Conservation (phyloP, 2,329 filamentous ascomycete genomes). For the Fonsecaea erecta region DNA sequence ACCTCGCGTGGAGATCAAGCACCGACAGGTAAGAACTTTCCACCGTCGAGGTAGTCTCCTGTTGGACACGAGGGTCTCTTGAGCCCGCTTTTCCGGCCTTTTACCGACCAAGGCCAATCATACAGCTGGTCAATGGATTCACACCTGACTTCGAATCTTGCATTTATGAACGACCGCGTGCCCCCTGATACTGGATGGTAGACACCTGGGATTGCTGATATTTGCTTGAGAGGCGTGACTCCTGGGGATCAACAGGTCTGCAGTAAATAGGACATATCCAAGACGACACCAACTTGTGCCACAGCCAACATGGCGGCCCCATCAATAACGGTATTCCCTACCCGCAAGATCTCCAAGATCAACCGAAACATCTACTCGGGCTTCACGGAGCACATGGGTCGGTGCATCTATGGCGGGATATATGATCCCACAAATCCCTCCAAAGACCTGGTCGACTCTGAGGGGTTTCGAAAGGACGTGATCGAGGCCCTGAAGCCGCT, state of each 20-base stretch:
- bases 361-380: conserved; percentile 82
- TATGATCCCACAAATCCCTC: conserved; percentile 73
- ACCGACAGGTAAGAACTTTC: no score
- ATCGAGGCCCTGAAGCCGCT: conserved; percentile 74
- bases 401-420: conserved; percentile 85
- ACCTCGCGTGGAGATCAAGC: neutral
- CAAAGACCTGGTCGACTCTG: conserved; percentile 65
- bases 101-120: no score
- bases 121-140: no score
- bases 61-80: neutral
- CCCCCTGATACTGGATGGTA: neutral
- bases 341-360: conserved; percentile 71
- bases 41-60: neutral
- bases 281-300: conserved; percentile 69
- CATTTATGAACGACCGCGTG: neutral
- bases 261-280: conserved; percentile 24
- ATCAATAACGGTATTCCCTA: conserved; percentile 67
- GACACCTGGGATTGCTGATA: neutral
- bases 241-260: neutral
- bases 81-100: neutral
- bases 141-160: neutral
- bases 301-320: conserved; percentile 66
- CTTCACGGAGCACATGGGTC: conserved; percentile 89
- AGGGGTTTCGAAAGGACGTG: conserved; percentile 80
- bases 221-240: neutral